Evolutionary conservation across 257 asterid species (phyloP).

Genomic region (Forsythia suspensa): DNA sequence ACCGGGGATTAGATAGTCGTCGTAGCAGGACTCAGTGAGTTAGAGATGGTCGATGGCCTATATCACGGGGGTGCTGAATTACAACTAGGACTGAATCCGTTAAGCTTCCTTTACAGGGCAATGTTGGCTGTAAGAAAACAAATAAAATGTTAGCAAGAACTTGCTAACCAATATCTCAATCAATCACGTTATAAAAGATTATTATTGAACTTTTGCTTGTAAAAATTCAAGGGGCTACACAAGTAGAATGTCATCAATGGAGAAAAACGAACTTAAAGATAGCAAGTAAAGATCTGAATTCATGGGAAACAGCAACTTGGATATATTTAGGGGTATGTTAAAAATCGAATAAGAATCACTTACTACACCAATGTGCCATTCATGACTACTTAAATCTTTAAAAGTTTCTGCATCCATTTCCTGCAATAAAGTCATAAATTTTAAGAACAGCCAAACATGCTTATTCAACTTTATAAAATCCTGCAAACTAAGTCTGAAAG

Average conservation of each 20-base stretch:
- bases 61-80: constrained; percentile 66
- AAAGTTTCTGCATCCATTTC: constrained; percentile 85
- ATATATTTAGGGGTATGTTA: neutral
- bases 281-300: too few relatives aligned
- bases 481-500: neutral
- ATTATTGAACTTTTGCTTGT: neutral
- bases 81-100: constrained; percentile 65
- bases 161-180: neutral
- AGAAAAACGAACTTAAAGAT: too few relatives aligned
- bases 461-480: neutral
- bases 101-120: constrained; percentile 38
- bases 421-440: constrained; percentile 34
- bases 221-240: neutral
- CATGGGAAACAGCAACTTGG: neutral
- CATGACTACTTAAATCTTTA: constrained; percentile 59
- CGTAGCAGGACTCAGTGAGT: constrained; percentile 1
- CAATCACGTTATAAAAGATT: neutral
- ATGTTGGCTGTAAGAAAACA: constrained; percentile 56
- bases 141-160: neutral
- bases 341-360: constrained; percentile 20
- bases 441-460: neutral
- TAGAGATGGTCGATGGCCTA: constrained; percentile 28
- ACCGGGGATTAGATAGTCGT: constrained; percentile 15
- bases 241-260: too few relatives aligned
- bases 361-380: constrained; percentile 94